These are phyloP conservation scores for Aspergillus ruber DNA, from an alignment of 2,329 filamentous ascomycete species.

Conservation along the genomic window DNA sequence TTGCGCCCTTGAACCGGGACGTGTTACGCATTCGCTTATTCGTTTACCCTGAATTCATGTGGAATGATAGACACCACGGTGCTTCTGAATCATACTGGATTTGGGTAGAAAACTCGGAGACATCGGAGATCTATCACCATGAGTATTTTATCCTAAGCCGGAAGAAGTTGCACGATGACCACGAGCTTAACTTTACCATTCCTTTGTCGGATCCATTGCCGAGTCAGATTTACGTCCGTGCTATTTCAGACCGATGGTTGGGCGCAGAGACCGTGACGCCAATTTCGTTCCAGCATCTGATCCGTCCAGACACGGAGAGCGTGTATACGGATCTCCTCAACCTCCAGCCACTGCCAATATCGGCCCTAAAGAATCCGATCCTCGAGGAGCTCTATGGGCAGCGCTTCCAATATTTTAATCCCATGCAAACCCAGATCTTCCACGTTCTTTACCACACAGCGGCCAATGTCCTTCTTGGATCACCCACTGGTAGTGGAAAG, in stretches of 20 bases:
- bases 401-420: conserved; percentile 94
- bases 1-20: conserved; percentile 89
- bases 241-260: conserved; percentile 91
- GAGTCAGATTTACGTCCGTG: conserved; percentile 90
- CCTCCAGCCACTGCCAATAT: conserved; percentile 80
- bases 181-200: conserved; percentile 96
- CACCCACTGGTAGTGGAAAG: conserved; percentile 94
- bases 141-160: conserved; percentile 92
- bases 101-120: conserved; percentile 98
- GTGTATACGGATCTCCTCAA: conserved; percentile 92
- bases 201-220: conserved; percentile 88
- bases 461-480: conserved; percentile 87
- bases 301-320: conserved; percentile 93
- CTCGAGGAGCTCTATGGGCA: conserved; percentile 84
- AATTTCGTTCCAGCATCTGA: conserved; percentile 95
- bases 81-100: conserved; percentile 96
- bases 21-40: conserved; percentile 85
- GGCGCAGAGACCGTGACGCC: conserved; percentile 93
- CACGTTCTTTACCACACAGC: conserved; percentile 90
- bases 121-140: conserved; percentile 94
- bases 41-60: conserved; percentile 82
- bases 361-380: conserved; percentile 76
- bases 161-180: conserved; percentile 87
- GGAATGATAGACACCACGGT: conserved; percentile 92
- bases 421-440: conserved; percentile 99